A percentile compares a stretch with the other conserved stretches of the same genome.
Conservation (phyloP, 345 rosid genomes). For the Brassica incana region DNA sequence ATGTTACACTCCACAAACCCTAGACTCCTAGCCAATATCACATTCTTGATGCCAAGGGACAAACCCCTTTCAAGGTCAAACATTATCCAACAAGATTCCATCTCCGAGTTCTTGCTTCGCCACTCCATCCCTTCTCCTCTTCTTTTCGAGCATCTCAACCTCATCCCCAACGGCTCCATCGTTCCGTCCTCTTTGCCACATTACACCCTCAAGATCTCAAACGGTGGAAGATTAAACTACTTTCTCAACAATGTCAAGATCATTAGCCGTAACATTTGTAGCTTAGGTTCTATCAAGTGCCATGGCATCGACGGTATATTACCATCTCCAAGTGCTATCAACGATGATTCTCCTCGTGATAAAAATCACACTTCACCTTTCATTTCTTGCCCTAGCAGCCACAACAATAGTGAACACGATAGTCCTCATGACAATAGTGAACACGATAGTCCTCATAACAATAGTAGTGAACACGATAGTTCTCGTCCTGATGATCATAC, state of each 20-base stretch:
- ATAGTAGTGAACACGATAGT: not conserved
- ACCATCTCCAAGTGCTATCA: not conserved
- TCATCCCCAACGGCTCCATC: slow-evolving; percentile 59
- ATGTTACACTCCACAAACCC: slow-evolving; percentile 45
- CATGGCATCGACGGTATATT: slow-evolving; percentile 74
- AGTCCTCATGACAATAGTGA: slow-evolving; percentile 8
- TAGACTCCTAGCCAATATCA: slow-evolving; percentile 43
- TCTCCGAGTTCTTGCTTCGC: slow-evolving; percentile 61
- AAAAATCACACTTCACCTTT: slow-evolving; percentile 30
- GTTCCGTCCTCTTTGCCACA: slow-evolving; percentile 55
- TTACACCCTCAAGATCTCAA: slow-evolving; percentile 50
- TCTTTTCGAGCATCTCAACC: slow-evolving; percentile 58
- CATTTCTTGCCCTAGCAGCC: slow-evolving; percentile 41
- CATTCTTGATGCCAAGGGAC: slow-evolving; percentile 83
- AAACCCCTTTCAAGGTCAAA: slow-evolving; percentile 44
- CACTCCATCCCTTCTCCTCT: slow-evolving; percentile 76
- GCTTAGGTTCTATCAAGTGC: slow-evolving; percentile 62
- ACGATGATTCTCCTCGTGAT: slow-evolving; percentile 19
- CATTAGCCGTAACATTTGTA: slow-evolving; percentile 63
- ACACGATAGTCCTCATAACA: not conserved
- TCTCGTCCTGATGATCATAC: not conserved
- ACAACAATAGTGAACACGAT: slow-evolving; percentile 13
- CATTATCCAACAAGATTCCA: slow-evolving; percentile 28
- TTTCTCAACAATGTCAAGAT: slow-evolving; percentile 63
- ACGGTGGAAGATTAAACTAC: slow-evolving; percentile 52